Evolutionary conservation across 352 stramenopile species (phyloP), one percentile per base, ranked within the genome.

Genomic region (Thraustochytrium sp.): DNA sequence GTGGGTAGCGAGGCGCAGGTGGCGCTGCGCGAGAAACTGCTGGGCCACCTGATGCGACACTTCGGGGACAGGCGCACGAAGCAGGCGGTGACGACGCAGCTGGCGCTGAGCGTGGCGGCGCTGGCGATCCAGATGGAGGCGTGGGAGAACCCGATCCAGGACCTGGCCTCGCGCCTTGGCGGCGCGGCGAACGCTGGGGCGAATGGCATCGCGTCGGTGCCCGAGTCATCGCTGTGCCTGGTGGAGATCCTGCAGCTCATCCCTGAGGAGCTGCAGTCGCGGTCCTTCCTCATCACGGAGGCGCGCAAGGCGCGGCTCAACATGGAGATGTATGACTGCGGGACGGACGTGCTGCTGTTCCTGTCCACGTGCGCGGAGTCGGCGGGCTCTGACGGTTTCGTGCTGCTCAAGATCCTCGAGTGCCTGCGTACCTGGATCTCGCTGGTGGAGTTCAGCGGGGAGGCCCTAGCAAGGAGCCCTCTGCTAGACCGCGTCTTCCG

Each of bases 101-200:
- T 80, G 21, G 34, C 34, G 8, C 53, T 80, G 11, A 42, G 44
- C 18, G 34, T 80, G 23, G 46, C 68, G 9, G 53, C 68, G 51
- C 68, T 80, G 31, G 48, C 40, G 18, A 72, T 80, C 53, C 68
- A 80, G 49, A 80, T 80, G 68, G 44, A 72, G 23, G 68, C 76
- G 34, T 80, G 68, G 68, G 68, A 80, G 37, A 34, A 23, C 13
- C 44, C 68, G 21, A 80, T 80, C 48, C 29, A 48, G 48, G 68
- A 80, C 34, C 51, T 80, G 5, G 68, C 68, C 36, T 46, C 48
- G 37, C 48, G 46, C n/a, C 37, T 80, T 46, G 36, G 37, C 31
- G 53, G 68, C 68, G 46, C 3, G 38, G 21, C 8, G n/a, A n/a
- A n/a, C n/a, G n/a, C n/a, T 37, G 54, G 54, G 5, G 31, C 54